Evolutionary conservation across 441 rosid species (phyloP).

Genomic region (Populus hybrid): DNA sequence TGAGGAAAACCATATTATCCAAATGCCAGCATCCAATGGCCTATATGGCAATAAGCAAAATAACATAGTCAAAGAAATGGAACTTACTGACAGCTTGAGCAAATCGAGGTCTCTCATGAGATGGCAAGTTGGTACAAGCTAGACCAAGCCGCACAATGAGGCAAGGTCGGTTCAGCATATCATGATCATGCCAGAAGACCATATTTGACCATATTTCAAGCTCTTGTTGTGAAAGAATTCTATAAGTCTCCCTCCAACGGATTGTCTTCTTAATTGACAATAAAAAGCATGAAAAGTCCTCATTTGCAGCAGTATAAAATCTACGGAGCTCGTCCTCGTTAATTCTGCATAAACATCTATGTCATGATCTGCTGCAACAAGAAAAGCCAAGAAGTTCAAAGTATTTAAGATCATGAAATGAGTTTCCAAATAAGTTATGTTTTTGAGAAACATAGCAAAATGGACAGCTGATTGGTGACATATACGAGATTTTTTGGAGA

Average conservation of each 20-base stretch:
- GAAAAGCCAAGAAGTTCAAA: conserved; percentile 21
- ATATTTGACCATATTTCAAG: conserved; percentile 75
- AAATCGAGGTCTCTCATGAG: conserved; percentile 71
- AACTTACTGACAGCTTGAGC: conserved; percentile 90
- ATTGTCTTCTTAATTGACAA: conserved; percentile 79
- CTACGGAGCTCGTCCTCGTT: conserved; percentile 71
- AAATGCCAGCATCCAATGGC: conserved; percentile 3
- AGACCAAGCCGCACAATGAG: conserved; percentile 82
- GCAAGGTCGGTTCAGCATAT: conserved; percentile 72
- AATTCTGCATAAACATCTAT: conserved; percentile 58
- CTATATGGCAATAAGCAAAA: neutral
- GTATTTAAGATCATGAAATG: conserved; percentile 7
- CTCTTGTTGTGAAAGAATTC: conserved; percentile 74
- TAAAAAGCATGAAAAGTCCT: conserved; percentile 61
- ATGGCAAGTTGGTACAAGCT: conserved; percentile 66
- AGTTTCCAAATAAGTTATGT: neutral
- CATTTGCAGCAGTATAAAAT: conserved; percentile 73
- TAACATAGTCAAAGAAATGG: conserved; percentile 7
- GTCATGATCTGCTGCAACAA: conserved; percentile 32
- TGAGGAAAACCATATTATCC: neutral
- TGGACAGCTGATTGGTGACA: neutral
- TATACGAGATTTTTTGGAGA: neutral
- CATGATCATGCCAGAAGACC: conserved; percentile 96
- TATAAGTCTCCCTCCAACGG: conserved; percentile 84
- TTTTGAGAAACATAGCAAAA: conserved; percentile 1